phyloP scores from a whole-genome alignment of 768 basidiomycete genomes.

The Leccinum imitatum region DNA sequence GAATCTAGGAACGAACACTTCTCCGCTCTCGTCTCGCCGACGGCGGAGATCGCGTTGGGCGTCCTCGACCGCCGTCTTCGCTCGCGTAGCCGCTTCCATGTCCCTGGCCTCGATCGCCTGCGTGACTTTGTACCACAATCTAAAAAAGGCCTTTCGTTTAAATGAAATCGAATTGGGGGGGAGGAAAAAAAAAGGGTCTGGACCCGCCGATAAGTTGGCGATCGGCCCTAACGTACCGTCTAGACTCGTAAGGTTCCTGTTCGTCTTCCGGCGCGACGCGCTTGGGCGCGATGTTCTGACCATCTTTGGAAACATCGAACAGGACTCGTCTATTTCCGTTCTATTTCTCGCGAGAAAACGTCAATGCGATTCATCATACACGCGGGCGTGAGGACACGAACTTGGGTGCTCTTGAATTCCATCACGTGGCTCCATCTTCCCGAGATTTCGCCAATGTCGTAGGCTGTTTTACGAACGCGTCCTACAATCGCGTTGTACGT shows the following conservation, averaged over 20 bases:
- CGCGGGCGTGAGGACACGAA: slow-evolving; percentile 29
- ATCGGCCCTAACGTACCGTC: slow-evolving; percentile 51
- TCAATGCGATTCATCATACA: not conserved
- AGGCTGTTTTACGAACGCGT: slow-evolving; percentile 60
- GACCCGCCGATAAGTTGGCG: not conserved
- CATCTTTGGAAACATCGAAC: slow-evolving; percentile 82
- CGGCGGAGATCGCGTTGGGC: slow-evolving; percentile 81
- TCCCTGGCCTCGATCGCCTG: slow-evolving; percentile 82
- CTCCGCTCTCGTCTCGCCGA: slow-evolving; percentile 70
- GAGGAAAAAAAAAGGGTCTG: not conserved
- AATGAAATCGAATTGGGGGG: not conserved
- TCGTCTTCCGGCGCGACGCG: slow-evolving; percentile 81
- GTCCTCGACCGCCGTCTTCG: slow-evolving; percentile 90
- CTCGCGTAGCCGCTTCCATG: slow-evolving; percentile 91
- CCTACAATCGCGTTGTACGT: slow-evolving; percentile 91
- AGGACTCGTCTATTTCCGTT: slow-evolving; percentile 68
- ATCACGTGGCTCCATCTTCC: slow-evolving; percentile 92
- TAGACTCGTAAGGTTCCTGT: slow-evolving; percentile 90
- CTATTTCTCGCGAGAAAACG: slow-evolving; percentile 34
- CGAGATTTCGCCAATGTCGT: slow-evolving; percentile 79
- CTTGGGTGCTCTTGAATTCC: slow-evolving; percentile 76
- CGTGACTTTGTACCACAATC: slow-evolving; percentile 81
- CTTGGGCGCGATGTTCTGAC: slow-evolving; percentile 73
- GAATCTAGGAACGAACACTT: slow-evolving; percentile 70
- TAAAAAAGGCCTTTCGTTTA: not conserved